Base-by-base conservation (phyloP, 2,329 filamentous ascomycete species). In the Xylaria sp. region DNA sequence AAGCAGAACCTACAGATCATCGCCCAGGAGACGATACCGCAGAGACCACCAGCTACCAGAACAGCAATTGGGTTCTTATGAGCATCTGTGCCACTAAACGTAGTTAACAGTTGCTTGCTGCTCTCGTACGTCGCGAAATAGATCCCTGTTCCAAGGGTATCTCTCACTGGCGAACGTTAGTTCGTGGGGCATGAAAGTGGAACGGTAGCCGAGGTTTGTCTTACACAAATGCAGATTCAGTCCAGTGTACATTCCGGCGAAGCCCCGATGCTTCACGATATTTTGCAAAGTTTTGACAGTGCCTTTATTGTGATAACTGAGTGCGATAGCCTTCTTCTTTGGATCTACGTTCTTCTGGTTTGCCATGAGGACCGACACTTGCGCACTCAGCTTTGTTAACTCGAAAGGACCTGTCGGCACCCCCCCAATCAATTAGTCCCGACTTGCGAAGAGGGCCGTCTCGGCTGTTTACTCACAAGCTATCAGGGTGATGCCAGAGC, bases 91-190 rank as follows among this genome's bases (percentile, higher is more conserved):
- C 91, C 87, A 48, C 87, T 88, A 71, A 92, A 89, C 18, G 92
- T 93, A 23, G 91, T 92, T 70, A 94, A 86, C 28, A 95, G 81
- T 78, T 96, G 93, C 77, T 97, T 97, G 73, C 89, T 89, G 78
- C 91, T 94, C 80, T 97, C 93, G 78, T 97, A 97, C 34, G 93
- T 94, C 82, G 92, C 93, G 77, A 97, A 97, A 79, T 97, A 97
- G 66, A 95, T 93, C 34, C 89, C 88, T 1, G 93, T 97, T 62
- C 93, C 93, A 68, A 96, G 84, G 0, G 92, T 94, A 80, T 97
- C 93, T 68, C 93, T 88, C 75, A 94, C 92, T 93, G 71, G 28
- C 6, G 57, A 28, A 34, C 20, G 67, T 75, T 70, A 76, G 74
- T 63, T 50, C 32, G 41, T 13, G n/a, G 43, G 13, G 25, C 52